These are phyloP conservation scores for Globisporangium uncinulatum DNA, from an alignment of 352 stramenopile species.

Conservation along the genomic window DNA sequence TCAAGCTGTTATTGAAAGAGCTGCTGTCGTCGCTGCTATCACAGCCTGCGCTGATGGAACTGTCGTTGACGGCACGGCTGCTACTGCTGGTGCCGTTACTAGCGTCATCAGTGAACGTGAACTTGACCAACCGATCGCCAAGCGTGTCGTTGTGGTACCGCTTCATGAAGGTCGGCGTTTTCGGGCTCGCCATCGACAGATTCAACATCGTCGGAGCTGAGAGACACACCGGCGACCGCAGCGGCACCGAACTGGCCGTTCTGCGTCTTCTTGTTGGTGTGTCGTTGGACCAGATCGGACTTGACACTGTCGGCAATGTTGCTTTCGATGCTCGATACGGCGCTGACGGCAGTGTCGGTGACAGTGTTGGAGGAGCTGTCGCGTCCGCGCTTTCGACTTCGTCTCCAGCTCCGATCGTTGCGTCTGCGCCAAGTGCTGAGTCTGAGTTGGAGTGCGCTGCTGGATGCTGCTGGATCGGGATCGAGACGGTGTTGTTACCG, in stretches of 20 bases:
- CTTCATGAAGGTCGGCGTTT: constrained; percentile 5
- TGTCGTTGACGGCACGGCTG: background rate
- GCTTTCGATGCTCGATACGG: too few species aligned
- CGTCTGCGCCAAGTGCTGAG: background rate
- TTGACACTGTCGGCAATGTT: too few species aligned
- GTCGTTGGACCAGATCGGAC: too few species aligned
- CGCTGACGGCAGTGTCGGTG: background rate
- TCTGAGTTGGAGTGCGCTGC: too few species aligned
- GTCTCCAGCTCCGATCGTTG: too few species aligned
- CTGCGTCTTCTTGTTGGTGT: too few species aligned
- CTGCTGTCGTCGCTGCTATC: too few species aligned
- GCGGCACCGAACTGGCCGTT: background rate
- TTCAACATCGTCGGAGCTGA: background rate
- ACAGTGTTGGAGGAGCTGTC: background rate
- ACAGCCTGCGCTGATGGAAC: background rate
- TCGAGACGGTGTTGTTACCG: constrained; percentile 1
- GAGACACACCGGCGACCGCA: background rate
- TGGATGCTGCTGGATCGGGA: background rate
- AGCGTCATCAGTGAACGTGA: background rate
- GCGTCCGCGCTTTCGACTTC: background rate
- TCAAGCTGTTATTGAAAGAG: too few species aligned
- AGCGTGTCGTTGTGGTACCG: constrained; percentile 10
- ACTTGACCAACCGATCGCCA: constrained; percentile 7
- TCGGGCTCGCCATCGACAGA: background rate
- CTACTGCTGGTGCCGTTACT: background rate